phyloP scores from a whole-genome alignment of 768 basidiomycete species.

The Mycena albidolilacea region DNA sequence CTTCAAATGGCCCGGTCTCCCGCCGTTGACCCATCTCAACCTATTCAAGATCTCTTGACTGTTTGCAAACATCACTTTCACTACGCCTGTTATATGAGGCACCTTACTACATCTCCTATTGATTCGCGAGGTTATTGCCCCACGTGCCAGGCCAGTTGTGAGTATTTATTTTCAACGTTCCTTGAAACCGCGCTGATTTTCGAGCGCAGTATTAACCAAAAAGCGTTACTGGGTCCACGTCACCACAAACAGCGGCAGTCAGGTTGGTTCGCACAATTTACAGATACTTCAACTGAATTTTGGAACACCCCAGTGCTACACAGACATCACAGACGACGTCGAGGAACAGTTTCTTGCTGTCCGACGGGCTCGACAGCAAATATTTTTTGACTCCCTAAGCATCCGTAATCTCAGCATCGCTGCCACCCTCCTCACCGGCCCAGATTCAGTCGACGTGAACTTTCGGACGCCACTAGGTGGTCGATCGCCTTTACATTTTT shows the following conservation, averaged over 20 bases:
- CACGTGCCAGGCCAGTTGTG: slow-evolving; percentile 12
- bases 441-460: slow-evolving; percentile 31
- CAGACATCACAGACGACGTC: slow-evolving; percentile 29
- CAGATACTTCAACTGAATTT: background rate
- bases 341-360: background rate
- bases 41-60: slow-evolving; percentile 19
- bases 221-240: slow-evolving; percentile 11
- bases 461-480: slow-evolving; percentile 15
- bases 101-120: slow-evolving; percentile 14
- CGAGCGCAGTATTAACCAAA: slow-evolving; percentile 17
- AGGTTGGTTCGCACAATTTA: slow-evolving; percentile 12
- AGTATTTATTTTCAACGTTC: background rate
- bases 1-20: background rate
- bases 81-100: slow-evolving; percentile 23
- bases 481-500: slow-evolving; percentile 25
- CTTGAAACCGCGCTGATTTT: background rate
- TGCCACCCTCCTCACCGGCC: background rate
- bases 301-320: slow-evolving; percentile 15
- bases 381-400: slow-evolving; percentile 19
- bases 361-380: slow-evolving; percentile 22
- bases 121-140: slow-evolving; percentile 24
- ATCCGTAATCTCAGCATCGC: slow-evolving; percentile 1
- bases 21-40: slow-evolving; percentile 9
- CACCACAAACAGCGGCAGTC: slow-evolving; percentile 12
- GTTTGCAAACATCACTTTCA: slow-evolving; percentile 32